Conservation (phyloP, 2,329 filamentous ascomycete genomes). For the Monilinia polystroma region DNA sequence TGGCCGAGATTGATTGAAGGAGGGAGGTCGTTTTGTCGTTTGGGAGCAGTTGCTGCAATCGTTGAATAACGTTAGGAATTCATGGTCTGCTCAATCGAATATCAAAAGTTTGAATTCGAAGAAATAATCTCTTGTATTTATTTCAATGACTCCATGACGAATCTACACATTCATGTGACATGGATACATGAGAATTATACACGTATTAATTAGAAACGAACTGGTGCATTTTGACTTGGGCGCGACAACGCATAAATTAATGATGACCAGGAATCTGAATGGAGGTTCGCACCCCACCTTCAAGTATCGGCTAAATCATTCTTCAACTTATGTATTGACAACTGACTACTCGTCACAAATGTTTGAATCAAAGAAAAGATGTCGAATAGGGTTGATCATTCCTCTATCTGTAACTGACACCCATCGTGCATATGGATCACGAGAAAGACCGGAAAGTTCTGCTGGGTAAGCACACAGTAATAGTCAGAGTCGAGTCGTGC, state of each 20-base stretch:
- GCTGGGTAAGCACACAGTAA: not conserved
- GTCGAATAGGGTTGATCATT: not conserved
- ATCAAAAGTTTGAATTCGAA: constrained; percentile 17
- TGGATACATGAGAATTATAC: constrained; percentile 9
- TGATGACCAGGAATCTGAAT: constrained; percentile 1
- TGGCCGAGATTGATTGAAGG: not conserved
- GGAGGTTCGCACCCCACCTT: constrained; percentile 13
- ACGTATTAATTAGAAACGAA: constrained; percentile 19
- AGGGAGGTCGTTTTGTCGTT: not conserved
- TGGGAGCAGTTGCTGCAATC: not conserved
- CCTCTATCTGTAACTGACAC: not conserved
- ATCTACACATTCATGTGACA: not conserved
- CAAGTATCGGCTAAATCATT: constrained; percentile 4
- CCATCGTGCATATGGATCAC: not conserved
- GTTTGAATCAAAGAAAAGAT: not conserved
- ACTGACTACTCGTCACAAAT: not conserved
- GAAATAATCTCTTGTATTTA: constrained; percentile 5
- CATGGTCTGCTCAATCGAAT: not conserved
- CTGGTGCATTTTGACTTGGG: constrained; percentile 12
- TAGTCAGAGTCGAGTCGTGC: not conserved
- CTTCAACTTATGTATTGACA: not conserved
- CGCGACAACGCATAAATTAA: constrained; percentile 14
- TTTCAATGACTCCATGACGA: not conserved
- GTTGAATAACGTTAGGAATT: constrained; percentile 3
- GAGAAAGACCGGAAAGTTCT: not conserved